Evolutionary conservation across 2,329 filamentous ascomycete genomes (phyloP), one percentile per base, ranked within the genome.

Genomic region (Penicillium sp.): DNA sequence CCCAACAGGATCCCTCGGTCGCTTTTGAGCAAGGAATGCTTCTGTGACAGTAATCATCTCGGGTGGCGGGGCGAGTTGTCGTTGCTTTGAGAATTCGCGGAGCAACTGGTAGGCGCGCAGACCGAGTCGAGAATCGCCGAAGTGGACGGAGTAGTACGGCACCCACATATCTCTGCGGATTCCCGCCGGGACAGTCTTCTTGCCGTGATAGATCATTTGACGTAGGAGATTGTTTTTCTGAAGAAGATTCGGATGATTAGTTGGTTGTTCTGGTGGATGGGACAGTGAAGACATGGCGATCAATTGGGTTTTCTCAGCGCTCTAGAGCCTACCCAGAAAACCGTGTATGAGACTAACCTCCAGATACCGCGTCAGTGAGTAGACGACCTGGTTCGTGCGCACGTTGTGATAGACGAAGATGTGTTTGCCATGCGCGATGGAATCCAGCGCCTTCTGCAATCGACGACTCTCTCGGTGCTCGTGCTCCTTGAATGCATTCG

Each of bases 121-220:
- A 36, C 77, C 77, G 44, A 70, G 58, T 32, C 59, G 56, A 28
- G 67, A 46, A 28, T 68, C 61, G 17, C 74, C 70, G 48, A 82
- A 77, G 44, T 72, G 70, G 32, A 80, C 65, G 16, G 72, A 73
- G 55, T 70, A 78, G 57, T 79, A 73, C 0, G 78, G 77, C 10
- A 64, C 65, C 79, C 79, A 82, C 56, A 79, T 67, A 57, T 82
- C 79, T 55, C 75, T 76, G 44, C 79, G 77, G 33, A 82, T 62
- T 6, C 57, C 60, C 27, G 73, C 61, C 17, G 78, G 78, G 14
- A 76, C 68, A 33, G 76, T 76, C 58, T 82, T 79, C 55, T 81
- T 81, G 62, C 78, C 78, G 31, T 78, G 71, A 61, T 75, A 80
- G 45, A 78, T 62, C 18, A 82, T 65, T 64, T 82, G 79, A 17